phyloP scores from a whole-genome alignment of 2,329 filamentous ascomycete genomes.

The Pseudogymnoascus sp. region DNA sequence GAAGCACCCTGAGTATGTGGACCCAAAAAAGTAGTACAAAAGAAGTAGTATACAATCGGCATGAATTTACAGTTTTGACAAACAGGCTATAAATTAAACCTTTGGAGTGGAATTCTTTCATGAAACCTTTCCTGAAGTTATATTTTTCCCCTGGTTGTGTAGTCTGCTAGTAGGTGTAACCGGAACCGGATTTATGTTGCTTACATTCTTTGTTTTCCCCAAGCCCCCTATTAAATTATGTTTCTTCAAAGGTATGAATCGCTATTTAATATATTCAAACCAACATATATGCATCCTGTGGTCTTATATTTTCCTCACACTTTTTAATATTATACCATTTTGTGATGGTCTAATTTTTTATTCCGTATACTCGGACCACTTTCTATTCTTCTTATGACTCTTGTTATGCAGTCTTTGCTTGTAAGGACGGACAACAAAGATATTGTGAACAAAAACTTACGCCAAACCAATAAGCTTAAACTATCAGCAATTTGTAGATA shows the following conservation, averaged over 20 bases:
- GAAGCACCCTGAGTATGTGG: slow-evolving; percentile 1
- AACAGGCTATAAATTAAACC: background rate
- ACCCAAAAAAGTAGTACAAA: background rate
- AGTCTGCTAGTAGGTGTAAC: background rate
- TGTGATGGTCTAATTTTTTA: background rate
- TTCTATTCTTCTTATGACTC: background rate
- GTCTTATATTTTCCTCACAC: background rate
- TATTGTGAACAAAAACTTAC: background rate
- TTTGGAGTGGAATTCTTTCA: too few species aligned
- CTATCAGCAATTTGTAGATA: background rate
- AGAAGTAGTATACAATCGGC: background rate
- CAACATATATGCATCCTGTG: background rate
- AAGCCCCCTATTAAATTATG: background rate
- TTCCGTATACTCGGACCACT: background rate
- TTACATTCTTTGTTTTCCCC: background rate
- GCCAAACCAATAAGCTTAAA: background rate
- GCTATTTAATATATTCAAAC: background rate
- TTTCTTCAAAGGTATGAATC: too few species aligned
- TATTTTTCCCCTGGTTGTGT: background rate
- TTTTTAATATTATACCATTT: background rate
- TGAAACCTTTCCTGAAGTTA: background rate
- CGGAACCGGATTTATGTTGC: background rate
- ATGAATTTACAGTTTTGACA: background rate
- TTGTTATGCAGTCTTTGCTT: too few species aligned
- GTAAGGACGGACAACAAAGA: background rate